Percentiles rank a stretch among this genome's conserved stretches.
phyloP scores from a whole-genome alignment of 2,329 filamentous ascomycete genomes.

The Curvularia lunata region DNA sequence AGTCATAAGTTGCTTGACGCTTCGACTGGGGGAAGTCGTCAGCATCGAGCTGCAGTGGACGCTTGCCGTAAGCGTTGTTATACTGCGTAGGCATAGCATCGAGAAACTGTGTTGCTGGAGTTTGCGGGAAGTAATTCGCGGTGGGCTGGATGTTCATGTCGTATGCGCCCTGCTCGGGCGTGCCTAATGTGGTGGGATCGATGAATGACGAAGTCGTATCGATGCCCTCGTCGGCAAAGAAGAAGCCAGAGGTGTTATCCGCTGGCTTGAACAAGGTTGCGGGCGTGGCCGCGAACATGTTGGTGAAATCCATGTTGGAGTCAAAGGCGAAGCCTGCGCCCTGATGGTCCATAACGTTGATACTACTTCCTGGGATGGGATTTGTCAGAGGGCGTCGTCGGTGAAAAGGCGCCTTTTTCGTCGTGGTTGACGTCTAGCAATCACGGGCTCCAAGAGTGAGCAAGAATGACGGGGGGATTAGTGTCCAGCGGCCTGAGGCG shows the following conservation, averaged over 20 bases:
- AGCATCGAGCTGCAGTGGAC: slow-evolving; percentile 38
- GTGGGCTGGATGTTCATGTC: slow-evolving; percentile 24
- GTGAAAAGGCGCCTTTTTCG: slow-evolving; percentile 12
- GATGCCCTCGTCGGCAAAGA: slow-evolving; percentile 45
- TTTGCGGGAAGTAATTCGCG: slow-evolving; percentile 33
- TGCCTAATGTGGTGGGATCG: slow-evolving; percentile 29
- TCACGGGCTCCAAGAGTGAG: slow-evolving; percentile 32
- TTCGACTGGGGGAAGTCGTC: slow-evolving; percentile 45
- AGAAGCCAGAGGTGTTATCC: slow-evolving; percentile 44
- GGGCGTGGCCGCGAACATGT: slow-evolving; percentile 32
- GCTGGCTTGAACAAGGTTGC: slow-evolving; percentile 32
- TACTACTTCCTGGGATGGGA: slow-evolving; percentile 19
- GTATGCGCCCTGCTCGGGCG: slow-evolving; percentile 32
- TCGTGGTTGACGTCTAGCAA: slow-evolving; percentile 23
- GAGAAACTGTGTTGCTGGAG: slow-evolving; percentile 36
- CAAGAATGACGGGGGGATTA: slow-evolving; percentile 38
- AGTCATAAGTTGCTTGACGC: slow-evolving; percentile 38
- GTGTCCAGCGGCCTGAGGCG: slow-evolving; percentile 42
- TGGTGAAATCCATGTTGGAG: slow-evolving; percentile 40
- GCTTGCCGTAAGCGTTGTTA: slow-evolving; percentile 35
- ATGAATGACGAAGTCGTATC: slow-evolving; percentile 36
- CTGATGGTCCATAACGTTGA: slow-evolving; percentile 32
- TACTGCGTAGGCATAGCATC: slow-evolving; percentile 33
- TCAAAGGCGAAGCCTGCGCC: slow-evolving; percentile 44
- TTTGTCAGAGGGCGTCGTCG: slow-evolving; percentile 30